Conservation (phyloP, 1,284 basidiomycete genomes). For the Tetrapyrgos nigripes region DNA sequence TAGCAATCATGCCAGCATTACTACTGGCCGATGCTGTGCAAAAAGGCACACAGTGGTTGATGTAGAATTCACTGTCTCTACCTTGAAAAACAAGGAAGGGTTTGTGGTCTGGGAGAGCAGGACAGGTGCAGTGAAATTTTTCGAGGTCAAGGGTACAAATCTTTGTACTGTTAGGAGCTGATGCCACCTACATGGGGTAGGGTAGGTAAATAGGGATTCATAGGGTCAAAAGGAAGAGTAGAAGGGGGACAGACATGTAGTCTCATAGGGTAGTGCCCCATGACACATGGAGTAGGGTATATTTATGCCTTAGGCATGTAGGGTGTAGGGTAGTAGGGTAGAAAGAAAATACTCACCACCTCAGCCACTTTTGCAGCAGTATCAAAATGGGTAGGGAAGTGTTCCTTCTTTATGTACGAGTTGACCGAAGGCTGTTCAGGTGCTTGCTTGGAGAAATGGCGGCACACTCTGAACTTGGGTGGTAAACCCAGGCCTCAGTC, state of each 20-base stretch:
- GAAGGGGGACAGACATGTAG: constrained; percentile 13
- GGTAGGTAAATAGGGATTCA: background rate
- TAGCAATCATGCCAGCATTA: constrained; percentile 37
- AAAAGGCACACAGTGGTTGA: constrained; percentile 35
- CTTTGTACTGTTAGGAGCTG: constrained; percentile 27
- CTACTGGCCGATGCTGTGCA: constrained; percentile 31
- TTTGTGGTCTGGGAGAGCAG: constrained; percentile 28
- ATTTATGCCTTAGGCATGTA: background rate
- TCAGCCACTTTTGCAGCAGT: constrained; percentile 32
- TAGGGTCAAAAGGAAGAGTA: constrained; percentile 2
- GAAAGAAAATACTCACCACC: constrained; percentile 32
- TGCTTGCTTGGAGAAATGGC: constrained; percentile 27
- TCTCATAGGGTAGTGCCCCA: constrained; percentile 15
- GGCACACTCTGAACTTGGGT: constrained; percentile 27
- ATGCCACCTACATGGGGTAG: constrained; percentile 21
- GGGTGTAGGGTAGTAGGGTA: background rate
- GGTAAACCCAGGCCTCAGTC: constrained; percentile 23
- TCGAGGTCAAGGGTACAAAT: constrained; percentile 33
- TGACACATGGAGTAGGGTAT: constrained; percentile 16
- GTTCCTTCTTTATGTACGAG: constrained; percentile 32
- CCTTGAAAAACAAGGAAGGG: constrained; percentile 28
- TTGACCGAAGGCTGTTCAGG: constrained; percentile 30
- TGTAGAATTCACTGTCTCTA: constrained; percentile 24
- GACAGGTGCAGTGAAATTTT: constrained; percentile 29
- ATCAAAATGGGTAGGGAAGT: constrained; percentile 37